Evolutionary conservation across 441 rosid species (phyloP), one percentile per base, ranked within the genome.

Genomic region (Aleurites moluccanus): DNA sequence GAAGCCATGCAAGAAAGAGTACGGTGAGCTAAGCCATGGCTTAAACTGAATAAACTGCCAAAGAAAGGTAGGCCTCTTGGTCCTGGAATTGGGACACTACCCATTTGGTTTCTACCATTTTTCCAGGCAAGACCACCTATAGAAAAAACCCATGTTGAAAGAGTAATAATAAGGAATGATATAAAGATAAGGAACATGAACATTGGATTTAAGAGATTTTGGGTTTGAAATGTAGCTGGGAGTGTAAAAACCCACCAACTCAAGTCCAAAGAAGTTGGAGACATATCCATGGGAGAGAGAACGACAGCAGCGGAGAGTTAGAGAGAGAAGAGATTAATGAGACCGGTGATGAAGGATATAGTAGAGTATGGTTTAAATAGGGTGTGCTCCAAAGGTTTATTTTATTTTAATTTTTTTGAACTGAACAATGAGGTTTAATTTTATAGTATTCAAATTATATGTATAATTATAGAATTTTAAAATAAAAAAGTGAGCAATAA

Each of bases 101-200:
- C 89, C 74, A 52, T n/a, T 20, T 73, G 81, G 78, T 55, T 77
- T 56, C 85, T 74, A 50, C 84, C 83, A 38, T 79, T 77, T 66
- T 77, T 82, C 85, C 87, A 83, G 9, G 86, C 88, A 0, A 77
- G 42, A 47, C 85, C 88, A 10, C 85, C 88, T 5, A 72, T 18
- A 23, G 81, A 42, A 62, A 75, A 68, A 55, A 69, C 77, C 85
- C 87, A 75, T 4, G 80, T 62, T 1, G 72, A 69, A 0, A 79
- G 15, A 30, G 59, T 78, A 25, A 73, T 63, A 3, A 66, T 70
- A 13, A 72, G 3, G 52, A 80, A 49, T 3, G 75, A 55, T 7
- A 21, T 20, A 1, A 60, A 15, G 20, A 72, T 10, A 60, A 55
- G 60, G 57, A 60, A 28, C 52, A 44, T 14, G 57, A 77, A 23